A percentile compares a stretch with the other conserved stretches of the same genome.
Conservation (phyloP, 805 yeast genomes). For the Maudiozyma bulderi region DNA sequence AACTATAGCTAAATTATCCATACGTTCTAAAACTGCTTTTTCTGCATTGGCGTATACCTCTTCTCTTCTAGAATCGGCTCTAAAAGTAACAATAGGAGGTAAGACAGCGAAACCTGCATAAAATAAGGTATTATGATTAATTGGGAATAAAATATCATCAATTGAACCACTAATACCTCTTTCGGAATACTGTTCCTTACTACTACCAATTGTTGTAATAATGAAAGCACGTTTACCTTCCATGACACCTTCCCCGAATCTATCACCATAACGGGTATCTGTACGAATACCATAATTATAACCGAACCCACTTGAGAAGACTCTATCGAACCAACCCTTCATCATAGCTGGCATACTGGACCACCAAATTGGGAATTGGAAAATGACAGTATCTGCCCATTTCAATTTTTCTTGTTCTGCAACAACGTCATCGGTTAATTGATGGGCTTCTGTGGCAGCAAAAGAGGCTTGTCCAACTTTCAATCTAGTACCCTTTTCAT, state of each 20-base stretch:
- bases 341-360: slow-evolving; percentile 25
- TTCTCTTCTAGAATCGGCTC: slow-evolving; percentile 3
- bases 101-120: slow-evolving; percentile 19
- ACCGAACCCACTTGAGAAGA: slow-evolving; percentile 16
- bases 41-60: background rate
- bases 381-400: slow-evolving; percentile 25
- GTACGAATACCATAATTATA: slow-evolving; percentile 15
- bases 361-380: slow-evolving; percentile 28
- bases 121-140: slow-evolving; percentile 18
- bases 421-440: slow-evolving; percentile 21
- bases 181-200: slow-evolving; percentile 6
- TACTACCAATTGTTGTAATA: slow-evolving; percentile 13
- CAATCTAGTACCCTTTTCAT: slow-evolving; percentile 10
- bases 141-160: slow-evolving; percentile 19
- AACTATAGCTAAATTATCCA: slow-evolving; percentile 5
- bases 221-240: slow-evolving; percentile 17
- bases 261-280: slow-evolving; percentile 4
- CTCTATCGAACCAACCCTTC: slow-evolving; percentile 27
- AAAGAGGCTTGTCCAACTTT: slow-evolving; percentile 13
- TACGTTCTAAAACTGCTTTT: slow-evolving; percentile 5
- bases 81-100: slow-evolving; percentile 12
- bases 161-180: slow-evolving; percentile 20
- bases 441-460: slow-evolving; percentile 6
- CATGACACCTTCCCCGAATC: slow-evolving; percentile 21
- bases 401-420: slow-evolving; percentile 21